These are phyloP conservation scores for Apophysomyces sp. DNA, from an alignment of 371 early-diverging fungal genomes.

Conservation along the genomic window DNA sequence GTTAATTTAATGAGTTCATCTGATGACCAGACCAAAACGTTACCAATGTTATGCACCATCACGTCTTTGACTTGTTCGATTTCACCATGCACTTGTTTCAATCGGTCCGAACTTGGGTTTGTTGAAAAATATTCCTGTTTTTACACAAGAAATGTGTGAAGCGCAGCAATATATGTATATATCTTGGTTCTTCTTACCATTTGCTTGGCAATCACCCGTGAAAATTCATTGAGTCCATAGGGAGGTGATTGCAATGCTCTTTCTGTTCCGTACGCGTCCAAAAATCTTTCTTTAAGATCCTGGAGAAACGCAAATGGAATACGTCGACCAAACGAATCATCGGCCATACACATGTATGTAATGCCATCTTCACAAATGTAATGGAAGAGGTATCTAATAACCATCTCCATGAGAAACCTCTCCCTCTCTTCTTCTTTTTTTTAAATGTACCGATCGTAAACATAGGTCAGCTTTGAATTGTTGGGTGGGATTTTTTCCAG, in stretches of 20 bases:
- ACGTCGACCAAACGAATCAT: slow-evolving; percentile 85
- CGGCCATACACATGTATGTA: slow-evolving; percentile 89
- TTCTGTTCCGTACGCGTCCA: slow-evolving; percentile 57
- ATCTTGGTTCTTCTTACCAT: slow-evolving; percentile 58
- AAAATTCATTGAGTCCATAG: slow-evolving; percentile 83
- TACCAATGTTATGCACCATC: slow-evolving; percentile 91
- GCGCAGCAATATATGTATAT: background rate
- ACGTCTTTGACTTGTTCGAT: slow-evolving; percentile 93
- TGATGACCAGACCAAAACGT: slow-evolving; percentile 7
- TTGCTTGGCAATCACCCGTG: slow-evolving; percentile 72
- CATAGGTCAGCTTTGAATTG: slow-evolving; percentile 89
- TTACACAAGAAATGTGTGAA: background rate
- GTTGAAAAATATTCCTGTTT: slow-evolving; percentile 73
- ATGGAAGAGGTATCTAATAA: slow-evolving; percentile 80
- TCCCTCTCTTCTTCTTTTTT: background rate
- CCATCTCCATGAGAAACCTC: background rate
- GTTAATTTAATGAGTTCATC: background rate
- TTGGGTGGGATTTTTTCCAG: slow-evolving; percentile 88
- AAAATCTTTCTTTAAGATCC: slow-evolving; percentile 73
- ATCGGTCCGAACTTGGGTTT: slow-evolving; percentile 72
- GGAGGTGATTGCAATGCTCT: slow-evolving; percentile 62
- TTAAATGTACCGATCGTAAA: slow-evolving; percentile 88
- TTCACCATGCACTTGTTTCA: slow-evolving; percentile 85
- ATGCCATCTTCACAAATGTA: slow-evolving; percentile 81
- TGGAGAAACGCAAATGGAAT: slow-evolving; percentile 90